Base-by-base conservation (phyloP, 2,329 filamentous ascomycete genomes). In the Penicillium verrucosum region DNA sequence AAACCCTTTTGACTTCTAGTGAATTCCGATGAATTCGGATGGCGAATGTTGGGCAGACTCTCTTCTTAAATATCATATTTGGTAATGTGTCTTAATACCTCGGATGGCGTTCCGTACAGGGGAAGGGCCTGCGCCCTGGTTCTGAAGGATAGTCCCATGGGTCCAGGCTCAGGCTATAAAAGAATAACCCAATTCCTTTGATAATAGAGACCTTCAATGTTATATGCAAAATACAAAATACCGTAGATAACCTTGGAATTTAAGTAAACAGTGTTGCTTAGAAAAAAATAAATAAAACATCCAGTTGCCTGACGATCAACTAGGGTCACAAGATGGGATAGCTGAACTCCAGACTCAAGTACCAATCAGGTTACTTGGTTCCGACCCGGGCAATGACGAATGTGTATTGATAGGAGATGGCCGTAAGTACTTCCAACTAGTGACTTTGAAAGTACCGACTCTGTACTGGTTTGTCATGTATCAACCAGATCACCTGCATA, bases 401-500 rank as follows among this genome's bases (percentile, higher is more conserved):
- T 37, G 27, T 36, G 36, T 34, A 27, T 49, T 25, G 42, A 52
- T 38, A 41, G 27, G 43, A 36, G 27, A 47, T 16, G 43, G 5
- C 41, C 42, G 29, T 5, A 34, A 47, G 16, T 32, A 49, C 27
- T 14, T 10, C 16, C 16, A 45, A 30, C 34, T 32, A 47, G 51
- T 37, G 37, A 54, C 51, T 38, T 42, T 1, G 46, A 25, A 42
- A 52, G 42, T 54, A 21, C 21, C 3, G 2, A 21, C 3, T 21
- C 21, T 21, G 21, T 21, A 58, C 58, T 56, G 45, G 46, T 53
- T 52, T 21, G 56, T 40, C 50, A 46, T 63, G 48, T 54, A 46
- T 46, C 44, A 25, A 43, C 41, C 18, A 45, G 44, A 62, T 65
- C 61, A 65, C 61, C 60, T 65, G 61, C 63, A 64, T 49, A 43